phyloP scores from a whole-genome alignment of 2,329 filamentous ascomycete genomes.

The Colletotrichum liriopes region DNA sequence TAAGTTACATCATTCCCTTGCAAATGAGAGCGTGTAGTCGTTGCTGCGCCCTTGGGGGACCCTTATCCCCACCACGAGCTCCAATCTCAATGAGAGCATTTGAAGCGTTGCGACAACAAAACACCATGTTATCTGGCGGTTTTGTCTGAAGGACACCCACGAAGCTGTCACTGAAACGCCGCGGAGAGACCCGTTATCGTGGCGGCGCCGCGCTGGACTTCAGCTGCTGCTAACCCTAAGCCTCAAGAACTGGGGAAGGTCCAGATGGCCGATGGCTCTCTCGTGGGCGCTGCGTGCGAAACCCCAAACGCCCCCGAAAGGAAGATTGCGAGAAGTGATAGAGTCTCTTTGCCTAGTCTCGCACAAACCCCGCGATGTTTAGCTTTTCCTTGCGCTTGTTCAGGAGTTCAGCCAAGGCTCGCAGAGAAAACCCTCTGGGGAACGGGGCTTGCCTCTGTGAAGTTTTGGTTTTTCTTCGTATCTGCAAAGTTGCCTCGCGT shows the following conservation, averaged over 20 bases:
- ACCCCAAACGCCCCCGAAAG: not conserved
- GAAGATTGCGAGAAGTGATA: slow-evolving; percentile 25
- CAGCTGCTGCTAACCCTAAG: not conserved
- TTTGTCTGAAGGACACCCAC: not conserved
- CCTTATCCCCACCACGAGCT: not conserved
- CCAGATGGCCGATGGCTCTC: not conserved
- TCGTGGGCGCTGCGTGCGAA: not conserved
- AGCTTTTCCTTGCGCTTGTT: slow-evolving; percentile 2
- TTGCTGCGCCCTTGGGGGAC: not conserved
- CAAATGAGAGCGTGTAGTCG: not conserved
- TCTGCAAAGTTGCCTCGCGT: slow-evolving; percentile 29
- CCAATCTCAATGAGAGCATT: too few species aligned
- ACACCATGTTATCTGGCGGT: not conserved
- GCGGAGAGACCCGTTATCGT: not conserved
- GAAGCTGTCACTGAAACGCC: not conserved
- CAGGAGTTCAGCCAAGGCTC: not conserved
- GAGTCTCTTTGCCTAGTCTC: not conserved
- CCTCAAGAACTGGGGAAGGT: not conserved
- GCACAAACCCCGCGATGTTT: not conserved
- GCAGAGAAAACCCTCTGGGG: slow-evolving; percentile 4
- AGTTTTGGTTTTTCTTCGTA: slow-evolving; percentile 31
- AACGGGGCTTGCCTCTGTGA: not conserved
- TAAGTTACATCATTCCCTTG: not conserved
- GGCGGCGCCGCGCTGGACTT: not conserved
- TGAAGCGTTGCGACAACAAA: too few species aligned